These are phyloP conservation scores for Globisporangium takayamanum DNA, from an alignment of 352 stramenopile genomes.

Conservation along the genomic window DNA sequence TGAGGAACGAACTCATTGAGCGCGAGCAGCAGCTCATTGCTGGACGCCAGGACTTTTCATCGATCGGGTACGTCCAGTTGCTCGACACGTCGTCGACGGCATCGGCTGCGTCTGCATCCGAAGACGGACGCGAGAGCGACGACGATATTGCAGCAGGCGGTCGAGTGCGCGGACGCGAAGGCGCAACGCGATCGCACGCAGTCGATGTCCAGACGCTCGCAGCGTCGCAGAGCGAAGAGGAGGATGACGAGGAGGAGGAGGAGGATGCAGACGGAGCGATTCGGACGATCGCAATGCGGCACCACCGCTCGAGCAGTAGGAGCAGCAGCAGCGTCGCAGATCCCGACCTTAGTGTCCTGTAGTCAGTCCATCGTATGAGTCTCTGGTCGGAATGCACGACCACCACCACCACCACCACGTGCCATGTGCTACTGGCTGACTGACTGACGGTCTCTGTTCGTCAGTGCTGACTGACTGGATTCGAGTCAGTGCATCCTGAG, in stretches of 20 bases:
- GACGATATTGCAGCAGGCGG: neutral
- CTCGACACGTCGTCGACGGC: slow-evolving; percentile 29
- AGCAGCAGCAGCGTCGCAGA: neutral
- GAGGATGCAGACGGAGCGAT: neutral
- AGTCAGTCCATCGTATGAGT: neutral
- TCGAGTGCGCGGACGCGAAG: too few species aligned
- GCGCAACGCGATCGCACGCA: too few species aligned
- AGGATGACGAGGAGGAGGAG: neutral
- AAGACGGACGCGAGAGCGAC: slow-evolving; percentile 11
- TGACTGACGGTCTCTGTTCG: too few species aligned
- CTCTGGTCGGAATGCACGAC: neutral
- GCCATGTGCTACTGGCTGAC: neutral
- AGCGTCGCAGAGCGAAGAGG: neutral
- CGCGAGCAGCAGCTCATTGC: slow-evolving; percentile 40
- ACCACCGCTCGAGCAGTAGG: neutral
- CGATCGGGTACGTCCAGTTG: slow-evolving; percentile 37
- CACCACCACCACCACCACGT: neutral
- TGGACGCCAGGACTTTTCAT: slow-evolving; percentile 31
- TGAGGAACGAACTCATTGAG: slow-evolving; percentile 41
- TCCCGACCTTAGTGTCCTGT: neutral
- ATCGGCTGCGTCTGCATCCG: slow-evolving; percentile 3
- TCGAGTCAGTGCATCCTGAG: too few species aligned
- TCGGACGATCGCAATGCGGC: neutral
- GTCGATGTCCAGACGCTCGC: neutral
- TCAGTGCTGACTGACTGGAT: too few species aligned